phyloP scores from a whole-genome alignment of 1,284 basidiomycete genomes.

The Ceratobasidium sp. region DNA sequence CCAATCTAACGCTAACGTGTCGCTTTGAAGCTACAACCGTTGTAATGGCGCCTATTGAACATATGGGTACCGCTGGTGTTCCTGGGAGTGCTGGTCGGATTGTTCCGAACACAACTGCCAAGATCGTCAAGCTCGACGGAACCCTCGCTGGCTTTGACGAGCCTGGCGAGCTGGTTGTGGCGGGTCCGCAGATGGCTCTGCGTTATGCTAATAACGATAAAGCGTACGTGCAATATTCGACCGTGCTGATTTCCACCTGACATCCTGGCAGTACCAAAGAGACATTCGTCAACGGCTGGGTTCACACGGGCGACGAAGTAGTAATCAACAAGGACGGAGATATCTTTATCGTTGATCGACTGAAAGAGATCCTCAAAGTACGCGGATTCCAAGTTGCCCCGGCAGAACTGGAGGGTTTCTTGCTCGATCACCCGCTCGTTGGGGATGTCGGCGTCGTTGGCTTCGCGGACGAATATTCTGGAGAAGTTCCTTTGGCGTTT shows the following conservation, averaged over 20 bases:
- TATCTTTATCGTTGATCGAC: conserved; percentile 71
- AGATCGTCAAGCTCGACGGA: conserved; percentile 70
- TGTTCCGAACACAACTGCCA: conserved; percentile 64
- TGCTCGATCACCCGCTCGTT: conserved; percentile 76
- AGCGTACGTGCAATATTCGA: not conserved
- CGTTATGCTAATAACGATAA: not conserved
- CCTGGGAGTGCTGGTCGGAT: conserved; percentile 69
- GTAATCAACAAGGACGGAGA: conserved; percentile 66
- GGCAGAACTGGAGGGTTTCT: conserved; percentile 71
- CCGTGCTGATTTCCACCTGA: not conserved
- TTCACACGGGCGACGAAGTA: conserved; percentile 75
- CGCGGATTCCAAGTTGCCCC: conserved; percentile 48
- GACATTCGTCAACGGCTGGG: conserved; percentile 61
- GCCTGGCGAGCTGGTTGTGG: conserved; percentile 70
- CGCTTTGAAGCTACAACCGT: not conserved
- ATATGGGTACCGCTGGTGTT: conserved; percentile 53
- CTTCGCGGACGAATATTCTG: conserved; percentile 78
- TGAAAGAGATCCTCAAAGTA: conserved; percentile 59
- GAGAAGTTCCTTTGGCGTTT: conserved; percentile 79
- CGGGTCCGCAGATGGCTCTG: conserved; percentile 65
- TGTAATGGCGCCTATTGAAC: conserved; percentile 12
- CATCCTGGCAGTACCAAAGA: conserved; percentile 61
- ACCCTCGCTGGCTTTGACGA: conserved; percentile 68
- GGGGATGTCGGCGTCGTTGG: conserved; percentile 79
- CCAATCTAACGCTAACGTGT: not conserved